Evolutionary conservation across 2,329 filamentous ascomycete species (phyloP).

Genomic region (Mycosphaerella arachidis): DNA sequence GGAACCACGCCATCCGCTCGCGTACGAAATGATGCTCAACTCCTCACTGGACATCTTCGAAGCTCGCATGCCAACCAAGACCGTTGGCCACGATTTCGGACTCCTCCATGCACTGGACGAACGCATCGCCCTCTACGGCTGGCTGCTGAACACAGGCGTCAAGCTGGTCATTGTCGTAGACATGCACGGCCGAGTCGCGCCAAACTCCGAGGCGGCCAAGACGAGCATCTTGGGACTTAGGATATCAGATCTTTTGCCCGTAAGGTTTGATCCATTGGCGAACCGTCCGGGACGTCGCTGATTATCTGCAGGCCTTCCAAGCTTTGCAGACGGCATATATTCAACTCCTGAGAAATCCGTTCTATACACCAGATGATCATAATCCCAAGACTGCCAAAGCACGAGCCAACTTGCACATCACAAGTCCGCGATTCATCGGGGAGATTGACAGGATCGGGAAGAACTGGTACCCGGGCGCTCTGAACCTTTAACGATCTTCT

Average conservation of each 20-base stretch:
- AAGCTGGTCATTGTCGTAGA: conserved; percentile 89
- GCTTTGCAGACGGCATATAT: conserved; percentile 93
- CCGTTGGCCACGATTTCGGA: conserved; percentile 77
- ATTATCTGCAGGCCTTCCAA: conserved; percentile 63
- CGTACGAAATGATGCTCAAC: conserved; percentile 87
- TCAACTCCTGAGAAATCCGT: conserved; percentile 82
- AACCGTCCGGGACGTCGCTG: neutral
- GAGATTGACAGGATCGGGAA: conserved; percentile 86
- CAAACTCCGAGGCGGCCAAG: conserved; percentile 29
- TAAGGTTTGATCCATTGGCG: conserved; percentile 36
- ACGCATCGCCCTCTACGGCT: conserved; percentile 87
- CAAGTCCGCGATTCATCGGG: conserved; percentile 71
- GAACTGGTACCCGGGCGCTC: conserved; percentile 68
- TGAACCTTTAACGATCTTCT: neutral
- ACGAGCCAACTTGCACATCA: conserved; percentile 60
- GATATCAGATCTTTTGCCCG: conserved; percentile 83
- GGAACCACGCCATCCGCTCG: conserved; percentile 62
- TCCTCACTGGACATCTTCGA: conserved; percentile 93
- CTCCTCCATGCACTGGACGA: conserved; percentile 92
- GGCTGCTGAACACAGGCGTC: conserved; percentile 91
- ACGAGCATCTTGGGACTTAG: conserved; percentile 61
- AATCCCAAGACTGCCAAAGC: conserved; percentile 53
- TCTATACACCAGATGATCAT: conserved; percentile 86
- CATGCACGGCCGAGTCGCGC: conserved; percentile 66
- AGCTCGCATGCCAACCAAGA: conserved; percentile 69